phyloP scores from a whole-genome alignment of 2,329 filamentous ascomycete species.

The Raffaelea deltoideospora region DNA sequence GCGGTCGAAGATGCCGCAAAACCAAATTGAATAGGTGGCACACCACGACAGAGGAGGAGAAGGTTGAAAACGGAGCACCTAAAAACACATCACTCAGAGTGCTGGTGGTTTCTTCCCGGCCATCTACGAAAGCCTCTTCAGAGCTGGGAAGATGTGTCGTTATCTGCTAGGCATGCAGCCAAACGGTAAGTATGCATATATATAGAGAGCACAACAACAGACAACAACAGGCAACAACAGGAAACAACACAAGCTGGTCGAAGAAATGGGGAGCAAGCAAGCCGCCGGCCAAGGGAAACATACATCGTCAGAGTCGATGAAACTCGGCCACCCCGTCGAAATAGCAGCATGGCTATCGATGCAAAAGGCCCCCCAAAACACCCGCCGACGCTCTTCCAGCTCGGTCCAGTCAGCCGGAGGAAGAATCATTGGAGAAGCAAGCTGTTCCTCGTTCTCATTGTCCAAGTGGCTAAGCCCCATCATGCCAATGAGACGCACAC shows the following conservation, averaged over 20 bases:
- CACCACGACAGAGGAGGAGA: conserved; percentile 58
- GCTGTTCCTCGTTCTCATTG: conserved; percentile 38
- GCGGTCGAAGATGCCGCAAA: conserved; percentile 63
- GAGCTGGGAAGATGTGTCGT: conserved; percentile 66
- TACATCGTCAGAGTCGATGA: conserved; percentile 58
- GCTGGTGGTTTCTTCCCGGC: conserved; percentile 45
- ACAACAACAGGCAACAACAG: background rate
- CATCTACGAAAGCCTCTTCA: conserved; percentile 60
- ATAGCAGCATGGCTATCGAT: conserved; percentile 76
- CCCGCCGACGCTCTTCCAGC: conserved; percentile 56
- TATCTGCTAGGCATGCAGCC: conserved; percentile 39
- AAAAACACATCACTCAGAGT: conserved; percentile 50
- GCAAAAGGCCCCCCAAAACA: conserved; percentile 76
- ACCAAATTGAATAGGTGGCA: conserved; percentile 71
- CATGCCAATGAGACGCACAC: conserved; percentile 59
- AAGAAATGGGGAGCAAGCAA: background rate
- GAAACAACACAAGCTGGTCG: background rate
- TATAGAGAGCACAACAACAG: background rate
- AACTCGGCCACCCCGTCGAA: conserved; percentile 79
- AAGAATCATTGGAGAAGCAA: conserved; percentile 54
- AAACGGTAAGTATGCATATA: too few species aligned
- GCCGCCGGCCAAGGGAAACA: conserved; percentile 7
- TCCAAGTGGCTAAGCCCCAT: conserved; percentile 74
- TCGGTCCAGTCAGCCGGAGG: conserved; percentile 72
- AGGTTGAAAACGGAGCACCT: conserved; percentile 49